phyloP scores from a whole-genome alignment of 805 yeast genomes.

The Wickerhamiella hasegawae region DNA sequence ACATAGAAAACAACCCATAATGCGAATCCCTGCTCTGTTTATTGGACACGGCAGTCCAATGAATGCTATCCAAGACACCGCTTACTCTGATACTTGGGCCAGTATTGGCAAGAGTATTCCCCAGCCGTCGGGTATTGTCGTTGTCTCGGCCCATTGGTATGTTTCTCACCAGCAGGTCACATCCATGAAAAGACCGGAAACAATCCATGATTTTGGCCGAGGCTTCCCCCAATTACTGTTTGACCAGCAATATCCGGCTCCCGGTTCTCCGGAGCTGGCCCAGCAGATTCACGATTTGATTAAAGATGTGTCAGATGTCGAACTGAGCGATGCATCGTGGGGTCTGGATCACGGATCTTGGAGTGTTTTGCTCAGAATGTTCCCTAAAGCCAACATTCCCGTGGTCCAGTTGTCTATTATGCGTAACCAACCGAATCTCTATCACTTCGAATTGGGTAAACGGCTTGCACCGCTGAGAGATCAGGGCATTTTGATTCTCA shows the following conservation, averaged over 20 bases:
- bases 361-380: constrained; percentile 13
- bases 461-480: constrained; percentile 34
- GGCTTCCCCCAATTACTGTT: constrained; percentile 10
- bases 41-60: constrained; percentile 12
- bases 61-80: constrained; percentile 7
- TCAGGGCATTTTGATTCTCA: constrained; percentile 35
- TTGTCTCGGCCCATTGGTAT: constrained; percentile 15
- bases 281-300: constrained; percentile 5
- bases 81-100: constrained; percentile 7
- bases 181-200: constrained; percentile 8
- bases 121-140: constrained; percentile 12
- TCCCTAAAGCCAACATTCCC: constrained; percentile 19
- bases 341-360: constrained; percentile 16
- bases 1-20: not conserved
- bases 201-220: constrained; percentile 14
- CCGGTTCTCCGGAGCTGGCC: constrained; percentile 14
- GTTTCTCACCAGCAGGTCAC: constrained; percentile 8
- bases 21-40: constrained; percentile 9
- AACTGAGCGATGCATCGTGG: constrained; percentile 6
- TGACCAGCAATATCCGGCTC: constrained; percentile 12
- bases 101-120: constrained; percentile 8
- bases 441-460: constrained; percentile 34
- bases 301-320: not conserved
- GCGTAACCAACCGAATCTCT: constrained; percentile 25
- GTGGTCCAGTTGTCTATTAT: constrained; percentile 25